A percentile compares a stretch with the other conserved stretches of the same genome.
These are phyloP conservation scores for Steccherinum ochraceum DNA, from an alignment of 768 basidiomycete genomes.

Conservation along the genomic window DNA sequence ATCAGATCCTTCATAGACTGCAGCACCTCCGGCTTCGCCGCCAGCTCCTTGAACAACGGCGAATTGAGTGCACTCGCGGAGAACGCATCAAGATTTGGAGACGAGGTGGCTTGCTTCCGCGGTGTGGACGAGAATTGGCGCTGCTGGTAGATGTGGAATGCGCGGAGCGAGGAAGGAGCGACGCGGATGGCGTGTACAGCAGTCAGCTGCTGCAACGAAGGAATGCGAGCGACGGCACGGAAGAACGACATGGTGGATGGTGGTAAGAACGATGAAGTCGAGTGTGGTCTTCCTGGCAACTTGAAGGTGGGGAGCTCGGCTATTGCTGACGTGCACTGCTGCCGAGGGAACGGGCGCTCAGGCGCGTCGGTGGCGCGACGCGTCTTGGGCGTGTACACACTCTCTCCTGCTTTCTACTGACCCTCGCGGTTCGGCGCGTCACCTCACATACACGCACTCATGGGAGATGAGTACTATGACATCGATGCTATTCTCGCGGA, in stretches of 20 bases:
- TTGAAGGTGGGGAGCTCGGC: too few relatives aligned
- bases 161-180: not conserved
- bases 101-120: not conserved
- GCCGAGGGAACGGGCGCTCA: too few relatives aligned
- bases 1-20: constrained; percentile 5
- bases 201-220: constrained; percentile 2
- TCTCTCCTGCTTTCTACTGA: not conserved
- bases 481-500: constrained; percentile 88
- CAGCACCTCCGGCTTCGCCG: constrained; percentile 8
- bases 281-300: too few relatives aligned
- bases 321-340: too few relatives aligned
- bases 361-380: too few relatives aligned
- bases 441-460: constrained; percentile 21
- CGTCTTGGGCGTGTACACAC: not conserved
- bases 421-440: not conserved
- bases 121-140: not conserved
- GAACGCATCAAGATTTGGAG: not conserved
- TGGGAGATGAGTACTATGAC: constrained; percentile 92
- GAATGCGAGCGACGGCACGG: not conserved
- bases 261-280: too few relatives aligned
- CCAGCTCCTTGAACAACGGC: constrained; percentile 3
- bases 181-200: not conserved
- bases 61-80: constrained; percentile 1
- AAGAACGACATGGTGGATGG: not conserved
- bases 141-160: not conserved